Base-by-base conservation (phyloP, 1,139 yeast species). In the Saccharomyces hybrid region DNA sequence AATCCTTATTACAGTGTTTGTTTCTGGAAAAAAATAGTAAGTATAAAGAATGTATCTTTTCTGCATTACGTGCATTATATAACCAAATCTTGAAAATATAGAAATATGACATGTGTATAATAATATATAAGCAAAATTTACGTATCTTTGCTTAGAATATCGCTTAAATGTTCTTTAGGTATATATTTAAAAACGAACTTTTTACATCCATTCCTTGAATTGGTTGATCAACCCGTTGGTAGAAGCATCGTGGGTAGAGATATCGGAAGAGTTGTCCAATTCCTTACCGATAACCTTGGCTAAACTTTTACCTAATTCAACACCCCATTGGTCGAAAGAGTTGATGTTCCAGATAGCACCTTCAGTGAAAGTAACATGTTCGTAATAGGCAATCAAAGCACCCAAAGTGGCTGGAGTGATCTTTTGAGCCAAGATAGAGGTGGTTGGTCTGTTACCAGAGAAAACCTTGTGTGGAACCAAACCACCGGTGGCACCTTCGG, bases 261-360 rank as follows among this genome's bases (percentile, higher is more conserved):
- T 84, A 51, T 76, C 74, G 51, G 73, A 71, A 53, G 76, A 68
- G 69, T 80, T 83, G 61, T 85, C 84, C 71, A 93, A 83, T 76
- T 93, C 96, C 66, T 81, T 80, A 64, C 95, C 95, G 69, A 93
- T 93, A 59, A 81, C 95, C 84, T 93, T 93, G 70, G 99, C 99
- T 71, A 93, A 83, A 53, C 87, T 95, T 79, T 93, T 93, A 73
- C 99, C 99, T 68, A 93, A 86, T 78, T 93, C 99, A 67, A 93
- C 99, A 75, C 99, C 99, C 96, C 98, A 93, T 80, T 93, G 99
- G 79, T 93, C 99, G 71, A 89, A 93, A 16, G 98, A 91, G 83
- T 93, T 93, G 78, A 93, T 91, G 82, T 95, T 93, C 99, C 99
- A 93, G 69, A 93, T 76, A 56, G 99, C 99, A 75, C 99, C 99